phyloP scores from a whole-genome alignment of 2,329 filamentous ascomycete species.

The Ustulina deusta region DNA sequence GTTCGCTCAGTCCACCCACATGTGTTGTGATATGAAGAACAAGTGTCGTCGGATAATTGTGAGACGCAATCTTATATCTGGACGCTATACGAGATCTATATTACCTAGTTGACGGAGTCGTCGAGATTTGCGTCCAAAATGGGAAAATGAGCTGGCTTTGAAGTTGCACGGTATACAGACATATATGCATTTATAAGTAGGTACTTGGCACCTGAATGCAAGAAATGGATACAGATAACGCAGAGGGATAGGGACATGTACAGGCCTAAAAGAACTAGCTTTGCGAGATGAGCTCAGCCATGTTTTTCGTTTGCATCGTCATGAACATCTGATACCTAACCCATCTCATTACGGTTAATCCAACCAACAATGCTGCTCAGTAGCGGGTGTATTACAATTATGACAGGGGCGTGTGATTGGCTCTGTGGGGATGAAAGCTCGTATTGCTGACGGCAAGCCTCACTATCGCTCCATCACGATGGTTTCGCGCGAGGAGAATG shows the following conservation, averaged over 20 bases:
- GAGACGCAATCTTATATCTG: background rate
- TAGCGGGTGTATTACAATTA: background rate
- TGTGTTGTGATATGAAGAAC: slow-evolving; percentile 1
- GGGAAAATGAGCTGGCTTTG: background rate
- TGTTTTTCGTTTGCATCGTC: background rate
- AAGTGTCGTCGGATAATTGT: background rate
- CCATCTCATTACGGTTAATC: slow-evolving; percentile 16
- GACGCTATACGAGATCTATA: background rate
- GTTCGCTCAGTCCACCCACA: background rate
- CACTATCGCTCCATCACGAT: slow-evolving; percentile 8
- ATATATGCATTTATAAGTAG: background rate
- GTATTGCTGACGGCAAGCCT: slow-evolving; percentile 34
- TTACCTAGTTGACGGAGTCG: slow-evolving; percentile 2
- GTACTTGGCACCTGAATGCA: background rate
- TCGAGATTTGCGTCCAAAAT: background rate
- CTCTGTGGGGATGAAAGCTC: slow-evolving; percentile 19
- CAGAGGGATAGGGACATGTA: too few species aligned
- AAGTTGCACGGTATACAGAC: background rate
- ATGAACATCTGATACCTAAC: background rate
- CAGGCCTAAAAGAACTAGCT: too few species aligned
- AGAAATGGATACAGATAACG: background rate
- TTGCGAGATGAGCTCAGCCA: too few species aligned
- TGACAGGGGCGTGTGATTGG: slow-evolving; percentile 30
- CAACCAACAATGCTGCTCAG: background rate
- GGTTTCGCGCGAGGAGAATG: background rate